Evolutionary conservation across 164 flowering plant genomes (phyloP), one percentile per base, ranked within the genome.

Genomic region (Chimonanthus salicifolius): DNA sequence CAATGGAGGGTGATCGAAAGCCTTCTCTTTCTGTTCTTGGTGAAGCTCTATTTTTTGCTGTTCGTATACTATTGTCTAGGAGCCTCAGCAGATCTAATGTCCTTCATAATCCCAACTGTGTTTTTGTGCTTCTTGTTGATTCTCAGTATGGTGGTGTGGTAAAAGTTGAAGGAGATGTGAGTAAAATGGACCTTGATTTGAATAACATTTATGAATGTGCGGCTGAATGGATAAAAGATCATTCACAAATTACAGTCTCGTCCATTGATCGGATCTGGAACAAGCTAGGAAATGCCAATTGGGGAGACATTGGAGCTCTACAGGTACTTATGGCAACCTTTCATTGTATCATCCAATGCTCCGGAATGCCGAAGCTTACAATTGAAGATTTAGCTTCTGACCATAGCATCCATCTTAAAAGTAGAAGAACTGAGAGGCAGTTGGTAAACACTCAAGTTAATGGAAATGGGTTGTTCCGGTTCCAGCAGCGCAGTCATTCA

Each of bases 231-330:
- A 80, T 94, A 7, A 84, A 72, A 76, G 76, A 69, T 9, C 90
- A 90, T 83, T 82, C 89, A 11, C 79, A 71, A 50, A 71, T 94
- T 70, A 21, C 85, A 3, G 88, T 92, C 48, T 88, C 98, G 62
- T 89, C 92, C 0, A 75, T 90, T 66, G 93, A 91, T 74, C 84
- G 89, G 71, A 85, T 94, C 50, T 94, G 98, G 97, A 94, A 90
- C 86, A 90, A 92, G 82, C 91, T 94, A 68, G 98, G 98, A 69
- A 94, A 91, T 87, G 97, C 94, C 69, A 92, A 92, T 71, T 94
- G 98, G 98, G 87, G 91, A 70, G 98, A 94, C 78, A 76, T 92
- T 58, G 98, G 94, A 43, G 83, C 92, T 71, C 78, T 92, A 2
- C 97, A 90, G 80, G 76, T 83, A 47, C 89, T 92, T 68, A 83